phyloP scores from a whole-genome alignment of 176 grass and related monocot genomes.

The Hordeum vulgare region DNA sequence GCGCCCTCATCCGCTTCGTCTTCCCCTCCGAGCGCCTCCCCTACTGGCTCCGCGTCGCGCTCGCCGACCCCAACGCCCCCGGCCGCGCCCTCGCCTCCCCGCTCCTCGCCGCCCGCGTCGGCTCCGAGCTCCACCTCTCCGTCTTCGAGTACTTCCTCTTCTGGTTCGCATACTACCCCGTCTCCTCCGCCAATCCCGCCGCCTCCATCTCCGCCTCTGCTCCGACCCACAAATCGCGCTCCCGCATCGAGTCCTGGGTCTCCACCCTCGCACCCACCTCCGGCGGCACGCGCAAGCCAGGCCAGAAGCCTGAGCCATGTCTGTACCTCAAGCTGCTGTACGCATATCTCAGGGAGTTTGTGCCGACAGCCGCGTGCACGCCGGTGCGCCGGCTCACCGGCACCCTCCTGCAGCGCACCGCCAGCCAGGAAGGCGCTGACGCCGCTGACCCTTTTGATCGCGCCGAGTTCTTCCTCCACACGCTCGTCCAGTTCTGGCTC shows the following conservation, averaged over 20 bases:
- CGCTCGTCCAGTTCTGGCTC: neutral
- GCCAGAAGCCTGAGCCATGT: neutral
- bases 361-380: neutral
- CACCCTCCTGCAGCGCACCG: neutral
- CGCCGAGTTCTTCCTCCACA: neutral
- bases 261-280: neutral
- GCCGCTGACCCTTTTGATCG: neutral
- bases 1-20: conserved; percentile 3
- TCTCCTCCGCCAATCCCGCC: neutral
- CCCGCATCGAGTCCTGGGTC: conserved; percentile 17
- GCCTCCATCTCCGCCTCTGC: neutral
- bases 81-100: neutral
- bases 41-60: conserved; percentile 5
- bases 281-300: neutral
- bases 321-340: neutral
- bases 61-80: neutral
- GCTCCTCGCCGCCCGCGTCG: conserved; percentile 3
- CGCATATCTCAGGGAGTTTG: neutral
- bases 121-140: conserved; percentile 8
- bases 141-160: conserved; percentile 12
- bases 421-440: neutral
- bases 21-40: conserved; percentile 12
- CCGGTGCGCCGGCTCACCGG: neutral
- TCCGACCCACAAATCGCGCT: neutral
- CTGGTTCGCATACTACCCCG: conserved; percentile 10